Evolutionary conservation across 768 basidiomycete species (phyloP).

Genomic region (Pisolithus albus): DNA sequence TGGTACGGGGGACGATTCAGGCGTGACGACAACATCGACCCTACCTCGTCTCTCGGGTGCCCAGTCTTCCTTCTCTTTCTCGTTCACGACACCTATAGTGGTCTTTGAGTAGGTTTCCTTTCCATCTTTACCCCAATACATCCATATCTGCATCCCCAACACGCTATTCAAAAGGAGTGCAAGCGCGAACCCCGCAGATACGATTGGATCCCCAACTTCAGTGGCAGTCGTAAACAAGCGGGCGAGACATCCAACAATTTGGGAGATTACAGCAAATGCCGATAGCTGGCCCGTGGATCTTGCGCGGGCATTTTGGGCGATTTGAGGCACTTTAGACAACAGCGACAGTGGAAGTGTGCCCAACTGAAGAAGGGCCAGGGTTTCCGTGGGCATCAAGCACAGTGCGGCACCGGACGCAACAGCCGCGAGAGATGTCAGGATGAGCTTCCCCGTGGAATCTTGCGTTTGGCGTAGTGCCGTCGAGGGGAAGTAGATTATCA

Average conservation of each 20-base stretch:
- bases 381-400: slow-evolving; percentile 39
- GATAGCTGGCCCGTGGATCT: slow-evolving; percentile 90
- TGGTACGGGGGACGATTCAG: slow-evolving; percentile 33
- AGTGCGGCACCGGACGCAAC: slow-evolving; percentile 35
- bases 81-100: slow-evolving; percentile 15
- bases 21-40: slow-evolving; percentile 40
- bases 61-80: slow-evolving; percentile 24
- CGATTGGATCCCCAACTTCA: slow-evolving; percentile 78
- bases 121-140: slow-evolving; percentile 66
- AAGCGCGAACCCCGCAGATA: slow-evolving; percentile 77
- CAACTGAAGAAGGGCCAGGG: slow-evolving; percentile 69
- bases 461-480: slow-evolving; percentile 19
- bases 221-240: slow-evolving; percentile 89
- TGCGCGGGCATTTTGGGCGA: slow-evolving; percentile 68
- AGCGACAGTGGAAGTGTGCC: slow-evolving; percentile 86
- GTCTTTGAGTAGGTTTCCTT: slow-evolving; percentile 21
- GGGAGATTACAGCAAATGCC: slow-evolving; percentile 83
- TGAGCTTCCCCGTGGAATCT: slow-evolving; percentile 26
- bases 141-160: slow-evolving; percentile 78
- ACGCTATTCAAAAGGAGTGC: slow-evolving; percentile 78
- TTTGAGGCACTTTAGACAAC: slow-evolving; percentile 93
- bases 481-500: slow-evolving; percentile 66
- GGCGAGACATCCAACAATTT: slow-evolving; percentile 84
- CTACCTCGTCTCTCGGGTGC: slow-evolving; percentile 18
- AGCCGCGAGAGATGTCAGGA: slow-evolving; percentile 25